Evolutionary conservation across 352 stramenopile species (phyloP).

Genomic region (Phytophthora constricta): DNA sequence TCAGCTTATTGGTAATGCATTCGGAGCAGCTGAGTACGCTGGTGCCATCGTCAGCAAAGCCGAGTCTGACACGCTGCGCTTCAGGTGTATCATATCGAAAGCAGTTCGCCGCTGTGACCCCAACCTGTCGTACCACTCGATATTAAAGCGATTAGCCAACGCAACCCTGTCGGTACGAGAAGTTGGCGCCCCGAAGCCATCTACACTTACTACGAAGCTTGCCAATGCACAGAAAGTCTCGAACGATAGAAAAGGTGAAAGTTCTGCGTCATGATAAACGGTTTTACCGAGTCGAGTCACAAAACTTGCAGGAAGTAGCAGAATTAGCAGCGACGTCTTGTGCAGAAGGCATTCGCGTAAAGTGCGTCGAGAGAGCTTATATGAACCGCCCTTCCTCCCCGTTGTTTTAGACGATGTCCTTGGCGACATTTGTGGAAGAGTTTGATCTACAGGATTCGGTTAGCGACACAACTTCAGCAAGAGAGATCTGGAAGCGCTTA

Average conservation of each 20-base stretch:
- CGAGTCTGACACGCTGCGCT: background rate
- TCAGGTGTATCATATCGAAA: constrained; percentile 5
- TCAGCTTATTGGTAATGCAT: constrained; percentile 27
- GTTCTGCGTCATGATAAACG: background rate
- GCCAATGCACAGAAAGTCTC: background rate
- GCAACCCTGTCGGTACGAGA: background rate
- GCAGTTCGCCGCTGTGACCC: background rate
- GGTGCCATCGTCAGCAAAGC: constrained; percentile 32
- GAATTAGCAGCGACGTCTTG: background rate
- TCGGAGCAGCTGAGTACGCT: constrained; percentile 32
- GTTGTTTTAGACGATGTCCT: background rate
- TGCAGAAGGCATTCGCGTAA: background rate
- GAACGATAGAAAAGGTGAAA: background rate
- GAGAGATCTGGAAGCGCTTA: no score
- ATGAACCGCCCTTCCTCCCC: background rate
- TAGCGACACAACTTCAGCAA: background rate
- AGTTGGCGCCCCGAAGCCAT: background rate
- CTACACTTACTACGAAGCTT: background rate
- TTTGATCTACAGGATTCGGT: background rate
- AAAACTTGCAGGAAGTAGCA: background rate
- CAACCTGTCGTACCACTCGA: background rate
- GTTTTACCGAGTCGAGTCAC: background rate
- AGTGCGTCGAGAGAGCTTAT: background rate
- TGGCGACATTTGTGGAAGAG: background rate
- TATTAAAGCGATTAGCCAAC: background rate